Conservation (phyloP, 768 basidiomycete species). For the Podaxis mareebaensis region DNA sequence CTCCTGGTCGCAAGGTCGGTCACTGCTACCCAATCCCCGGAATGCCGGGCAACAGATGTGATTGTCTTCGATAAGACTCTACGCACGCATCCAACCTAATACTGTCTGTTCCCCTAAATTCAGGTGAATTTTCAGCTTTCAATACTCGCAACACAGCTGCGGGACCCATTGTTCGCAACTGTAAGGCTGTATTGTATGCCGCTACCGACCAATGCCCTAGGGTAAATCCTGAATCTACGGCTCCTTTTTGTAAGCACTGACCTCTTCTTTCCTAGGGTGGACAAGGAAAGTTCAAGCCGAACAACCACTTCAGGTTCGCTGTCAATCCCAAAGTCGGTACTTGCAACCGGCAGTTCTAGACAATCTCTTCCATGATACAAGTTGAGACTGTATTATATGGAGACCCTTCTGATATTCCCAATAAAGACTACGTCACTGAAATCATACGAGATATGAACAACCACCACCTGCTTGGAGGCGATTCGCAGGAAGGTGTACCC, state of each 20-base stretch:
- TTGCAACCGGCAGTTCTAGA: too few relatives aligned
- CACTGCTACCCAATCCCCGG: too few relatives aligned
- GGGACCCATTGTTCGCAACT: not conserved
- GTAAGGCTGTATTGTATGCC: not conserved
- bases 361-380: too few relatives aligned
- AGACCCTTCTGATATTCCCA: too few relatives aligned
- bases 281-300: not conserved
- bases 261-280: not conserved
- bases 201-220: not conserved
- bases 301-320: not conserved
- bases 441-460: too few relatives aligned
- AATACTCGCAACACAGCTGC: not conserved
- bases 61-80: not conserved
- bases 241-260: not conserved
- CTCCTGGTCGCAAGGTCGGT: too few relatives aligned
- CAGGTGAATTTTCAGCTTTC: not conserved
- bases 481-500: too few relatives aligned
- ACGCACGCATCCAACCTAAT: not conserved
- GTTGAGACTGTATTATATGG: too few relatives aligned
- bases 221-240: not conserved
- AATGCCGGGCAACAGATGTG: not conserved
- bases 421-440: too few relatives aligned
- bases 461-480: too few relatives aligned
- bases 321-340: too few relatives aligned
- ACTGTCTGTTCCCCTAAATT: not conserved